A percentile compares a stretch with the other conserved stretches of the same genome.
Evolutionary conservation across 305 asterid species (phyloP).

Genomic region (Plantago lanceolata): DNA sequence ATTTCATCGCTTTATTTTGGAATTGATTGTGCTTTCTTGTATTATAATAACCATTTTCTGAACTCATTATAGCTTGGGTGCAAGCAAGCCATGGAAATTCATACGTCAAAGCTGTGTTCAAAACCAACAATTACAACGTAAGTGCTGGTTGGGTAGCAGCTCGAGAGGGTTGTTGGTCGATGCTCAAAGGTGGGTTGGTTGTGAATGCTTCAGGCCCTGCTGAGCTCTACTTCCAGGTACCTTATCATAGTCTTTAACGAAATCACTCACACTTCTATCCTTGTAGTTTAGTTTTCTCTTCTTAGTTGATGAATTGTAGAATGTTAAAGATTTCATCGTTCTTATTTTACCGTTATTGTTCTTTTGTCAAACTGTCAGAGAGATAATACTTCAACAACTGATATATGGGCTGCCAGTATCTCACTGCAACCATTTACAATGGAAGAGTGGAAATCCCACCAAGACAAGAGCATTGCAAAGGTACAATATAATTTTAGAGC

Average conservation of each 20-base stretch:
- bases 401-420: constrained; percentile 49
- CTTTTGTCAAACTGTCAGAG: constrained; percentile 25
- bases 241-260: neutral
- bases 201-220: constrained; percentile 33
- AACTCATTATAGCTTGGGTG: constrained; percentile 32
- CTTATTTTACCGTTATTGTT: neutral
- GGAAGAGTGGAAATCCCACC: constrained; percentile 57
- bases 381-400: constrained; percentile 29
- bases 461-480: constrained; percentile 38
- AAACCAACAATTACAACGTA: constrained; percentile 16
- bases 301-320: too few species aligned
- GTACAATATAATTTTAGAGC: constrained; percentile 21
- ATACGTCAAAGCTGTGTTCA: constrained; percentile 26
- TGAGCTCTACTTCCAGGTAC: constrained; percentile 26
- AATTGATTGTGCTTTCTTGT: neutral
- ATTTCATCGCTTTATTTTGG: too few species aligned
- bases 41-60: neutral
- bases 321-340: too few species aligned
- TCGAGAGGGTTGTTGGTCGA: constrained; percentile 43
- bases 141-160: constrained; percentile 31
- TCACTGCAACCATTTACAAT: constrained; percentile 51
- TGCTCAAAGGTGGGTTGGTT: constrained; percentile 49
- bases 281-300: neutral
- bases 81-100: constrained; percentile 32
- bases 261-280: neutral